Base-by-base conservation (phyloP, 305 asterid genomes). In the Fraxinus platypoda region DNA sequence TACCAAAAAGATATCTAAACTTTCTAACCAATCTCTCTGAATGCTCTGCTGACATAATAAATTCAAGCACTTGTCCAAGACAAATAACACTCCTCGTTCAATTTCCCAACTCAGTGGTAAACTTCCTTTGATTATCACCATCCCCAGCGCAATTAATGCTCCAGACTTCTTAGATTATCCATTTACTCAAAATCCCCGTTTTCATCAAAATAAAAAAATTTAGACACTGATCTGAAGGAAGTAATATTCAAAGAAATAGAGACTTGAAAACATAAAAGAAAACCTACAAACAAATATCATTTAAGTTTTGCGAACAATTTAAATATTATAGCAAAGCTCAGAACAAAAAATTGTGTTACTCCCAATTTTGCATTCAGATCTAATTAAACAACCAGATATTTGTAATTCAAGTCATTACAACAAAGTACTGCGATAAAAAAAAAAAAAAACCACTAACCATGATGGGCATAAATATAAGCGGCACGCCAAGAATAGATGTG, bases 401-500 rank as follows among this genome's bases (percentile, higher is more conserved):
- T 17, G 62, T 5, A 52, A 5, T 52, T 52, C 21, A 52, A 4
- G 23, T 52, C 17, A 17, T 4, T 17, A 49, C 8, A 13, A 52
- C 8, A 52, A 6, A 52, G 62, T 17, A 52, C 3, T 17, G 25
- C 64, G 64, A 52, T 52, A 13, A 49, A 41, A 41, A 11, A 11
- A 41, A 12, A 38, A 9, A 9, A 9, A 41, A 8, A 80, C 54
- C 19, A 73, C 92, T 78, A 11, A 95, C 99, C 99, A 85, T 94
- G 99, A 81, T 95, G 99, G 17, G 99, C 94, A 84, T 95, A 95
- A 35, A 92, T 84, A 74, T 94, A 95, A 74, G 97, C 97, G 12
- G 93, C 30, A 4, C 98, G 94, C 98, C 99, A 95, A 1, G 99
- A 93, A 85, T 95, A 95, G 75, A 95, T 87, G 87, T 94, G 99